A percentile compares a stretch with the other conserved stretches of the same genome.
phyloP scores from a whole-genome alignment of 345 rosid genomes.

The Hypericum perforatum region DNA sequence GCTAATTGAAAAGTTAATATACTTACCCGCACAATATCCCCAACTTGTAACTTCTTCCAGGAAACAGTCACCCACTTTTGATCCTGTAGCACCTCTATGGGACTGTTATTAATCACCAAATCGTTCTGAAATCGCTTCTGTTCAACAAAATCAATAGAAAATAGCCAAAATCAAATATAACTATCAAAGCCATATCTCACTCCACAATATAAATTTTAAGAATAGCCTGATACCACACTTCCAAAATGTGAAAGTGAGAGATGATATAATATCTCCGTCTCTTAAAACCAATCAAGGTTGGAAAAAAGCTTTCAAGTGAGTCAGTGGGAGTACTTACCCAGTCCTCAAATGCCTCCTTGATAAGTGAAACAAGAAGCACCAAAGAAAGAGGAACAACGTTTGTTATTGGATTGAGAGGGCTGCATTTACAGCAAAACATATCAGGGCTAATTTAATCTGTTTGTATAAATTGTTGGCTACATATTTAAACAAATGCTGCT shows the following conservation, averaged over 20 bases:
- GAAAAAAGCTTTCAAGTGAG: conserved; percentile 8
- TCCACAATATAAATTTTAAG: not conserved
- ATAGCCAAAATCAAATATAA: conserved; percentile 10
- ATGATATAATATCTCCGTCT: conserved; percentile 2
- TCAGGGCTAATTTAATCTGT: not conserved
- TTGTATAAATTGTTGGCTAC: conserved; percentile 6
- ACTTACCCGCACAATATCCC: conserved; percentile 90
- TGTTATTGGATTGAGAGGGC: conserved; percentile 96
- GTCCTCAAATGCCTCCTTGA: conserved; percentile 98
- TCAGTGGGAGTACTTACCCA: conserved; percentile 48
- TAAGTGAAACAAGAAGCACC: conserved; percentile 95
- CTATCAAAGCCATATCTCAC: conserved; percentile 9
- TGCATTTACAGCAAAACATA: conserved; percentile 34
- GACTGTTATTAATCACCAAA: conserved; percentile 75
- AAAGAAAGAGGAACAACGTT: conserved; percentile 79
- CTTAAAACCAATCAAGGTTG: conserved; percentile 6
- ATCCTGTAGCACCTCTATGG: conserved; percentile 72
- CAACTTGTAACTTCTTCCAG: conserved; percentile 97
- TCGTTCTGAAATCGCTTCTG: conserved; percentile 98
- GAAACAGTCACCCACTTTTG: conserved; percentile 67
- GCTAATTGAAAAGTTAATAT: not conserved
- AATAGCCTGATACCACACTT: not conserved
- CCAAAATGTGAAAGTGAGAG: not conserved
- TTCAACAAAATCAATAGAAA: conserved; percentile 20
- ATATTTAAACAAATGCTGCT: too few species aligned